phyloP scores from a whole-genome alignment of 176 grass and related monocot species.

The Rhynchospora breviuscula region DNA sequence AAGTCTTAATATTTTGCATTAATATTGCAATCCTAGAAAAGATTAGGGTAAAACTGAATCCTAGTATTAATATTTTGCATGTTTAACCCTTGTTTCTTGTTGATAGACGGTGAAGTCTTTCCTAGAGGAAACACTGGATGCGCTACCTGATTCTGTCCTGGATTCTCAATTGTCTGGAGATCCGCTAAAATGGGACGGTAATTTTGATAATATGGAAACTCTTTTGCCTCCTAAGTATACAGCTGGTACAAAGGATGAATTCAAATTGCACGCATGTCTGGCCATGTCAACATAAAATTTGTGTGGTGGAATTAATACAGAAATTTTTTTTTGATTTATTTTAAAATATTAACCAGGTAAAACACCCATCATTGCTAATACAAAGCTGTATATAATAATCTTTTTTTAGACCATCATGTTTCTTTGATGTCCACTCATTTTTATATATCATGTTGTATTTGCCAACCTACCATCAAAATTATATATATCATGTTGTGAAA shows the following conservation, averaged over 20 bases:
- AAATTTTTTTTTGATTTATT: neutral
- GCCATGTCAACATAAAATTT: slow-evolving; percentile 33
- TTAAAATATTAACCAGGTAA: neutral
- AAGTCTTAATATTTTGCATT: neutral
- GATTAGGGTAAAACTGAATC: too few species aligned
- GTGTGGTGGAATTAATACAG: neutral
- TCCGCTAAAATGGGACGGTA: slow-evolving; percentile 30
- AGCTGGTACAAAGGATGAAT: slow-evolving; percentile 9
- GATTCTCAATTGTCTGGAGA: slow-evolving; percentile 39
- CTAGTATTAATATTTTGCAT: neutral
- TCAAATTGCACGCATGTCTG: slow-evolving; percentile 13
- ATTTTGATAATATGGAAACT: slow-evolving; percentile 48
- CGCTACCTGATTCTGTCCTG: slow-evolving; percentile 51
- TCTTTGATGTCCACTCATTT: too few species aligned
- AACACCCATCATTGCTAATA: neutral
- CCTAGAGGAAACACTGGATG: slow-evolving; percentile 78
- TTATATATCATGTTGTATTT: too few species aligned
- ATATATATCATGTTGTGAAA: too few species aligned
- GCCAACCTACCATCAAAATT: too few species aligned
- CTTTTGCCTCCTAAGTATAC: slow-evolving; percentile 52
- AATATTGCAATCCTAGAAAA: too few species aligned
- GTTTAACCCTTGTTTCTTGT: neutral
- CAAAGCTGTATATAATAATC: neutral
- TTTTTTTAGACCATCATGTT: too few species aligned
- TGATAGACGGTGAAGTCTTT: slow-evolving; percentile 72